Percentiles rank a stretch among this genome's conserved stretches.
phyloP scores from a whole-genome alignment of 2,329 filamentous ascomycete genomes.

The Apiospora arundinis region DNA sequence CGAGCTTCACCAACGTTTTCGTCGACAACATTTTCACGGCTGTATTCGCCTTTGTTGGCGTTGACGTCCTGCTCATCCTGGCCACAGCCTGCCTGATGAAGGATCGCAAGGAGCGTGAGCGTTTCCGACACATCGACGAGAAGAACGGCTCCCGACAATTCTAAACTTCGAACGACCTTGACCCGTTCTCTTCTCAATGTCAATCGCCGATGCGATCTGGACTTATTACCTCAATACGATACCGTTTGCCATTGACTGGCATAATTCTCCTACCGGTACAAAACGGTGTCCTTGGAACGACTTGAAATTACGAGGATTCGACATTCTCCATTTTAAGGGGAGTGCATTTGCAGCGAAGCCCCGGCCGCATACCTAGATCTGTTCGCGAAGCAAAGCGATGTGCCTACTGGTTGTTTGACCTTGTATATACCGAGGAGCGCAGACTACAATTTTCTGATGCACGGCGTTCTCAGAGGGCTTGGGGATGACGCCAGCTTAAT shows the following conservation, averaged over 20 bases:
- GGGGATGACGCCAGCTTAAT: conserved; percentile 3
- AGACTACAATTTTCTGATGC: conserved; percentile 6
- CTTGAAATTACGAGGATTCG: conserved; percentile 14
- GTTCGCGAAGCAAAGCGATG: conserved; percentile 2
- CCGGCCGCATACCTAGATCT: not conserved
- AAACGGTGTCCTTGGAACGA: conserved; percentile 8
- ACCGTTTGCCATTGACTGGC: conserved; percentile 23
- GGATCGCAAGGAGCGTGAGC: conserved; percentile 79
- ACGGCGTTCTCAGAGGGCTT: conserved; percentile 6
- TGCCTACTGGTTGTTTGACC: conserved; percentile 5
- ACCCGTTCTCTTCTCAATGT: conserved; percentile 5
- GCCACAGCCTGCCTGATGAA: conserved; percentile 78
- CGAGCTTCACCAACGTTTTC: conserved; percentile 72
- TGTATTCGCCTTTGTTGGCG: conserved; percentile 77
- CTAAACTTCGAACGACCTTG: conserved; percentile 2
- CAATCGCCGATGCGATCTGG: conserved; percentile 15
- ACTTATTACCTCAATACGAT: conserved; percentile 4
- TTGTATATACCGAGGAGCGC: conserved; percentile 12
- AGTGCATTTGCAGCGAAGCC: not conserved
- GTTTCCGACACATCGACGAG: conserved; percentile 82
- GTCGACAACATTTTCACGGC: conserved; percentile 80
- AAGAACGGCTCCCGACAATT: conserved; percentile 64
- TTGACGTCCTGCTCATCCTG: conserved; percentile 73
- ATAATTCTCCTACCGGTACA: conserved; percentile 12
- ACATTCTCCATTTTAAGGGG: conserved; percentile 10